phyloP scores from a whole-genome alignment of 768 basidiomycete genomes.

The Baorangia bicolor region DNA sequence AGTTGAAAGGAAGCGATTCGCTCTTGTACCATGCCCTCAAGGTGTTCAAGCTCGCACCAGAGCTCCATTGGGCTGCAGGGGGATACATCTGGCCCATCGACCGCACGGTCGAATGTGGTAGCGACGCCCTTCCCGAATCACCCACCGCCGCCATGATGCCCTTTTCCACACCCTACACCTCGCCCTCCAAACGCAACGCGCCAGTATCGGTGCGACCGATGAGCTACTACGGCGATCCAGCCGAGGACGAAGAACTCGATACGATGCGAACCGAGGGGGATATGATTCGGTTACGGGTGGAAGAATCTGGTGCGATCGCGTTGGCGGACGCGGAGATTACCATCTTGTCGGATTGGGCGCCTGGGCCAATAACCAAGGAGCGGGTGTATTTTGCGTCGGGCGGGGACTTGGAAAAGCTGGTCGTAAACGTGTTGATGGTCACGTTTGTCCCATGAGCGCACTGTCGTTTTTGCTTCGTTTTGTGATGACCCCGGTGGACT shows the following conservation, averaged over 20 bases:
- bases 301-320: conserved; percentile 66
- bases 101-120: conserved; percentile 61
- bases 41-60: conserved; percentile 69
- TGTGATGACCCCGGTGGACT: conserved; percentile 6
- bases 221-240: conserved; percentile 42
- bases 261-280: conserved; percentile 29
- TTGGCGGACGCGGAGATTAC: conserved; percentile 62
- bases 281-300: conserved; percentile 52
- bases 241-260: conserved; percentile 37
- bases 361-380: conserved; percentile 55
- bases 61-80: conserved; percentile 79
- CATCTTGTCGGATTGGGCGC: conserved; percentile 54
- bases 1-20: conserved; percentile 80
- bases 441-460: conserved; percentile 58
- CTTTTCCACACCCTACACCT: conserved; percentile 23
- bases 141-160: conserved; percentile 24
- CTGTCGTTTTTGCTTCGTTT: neutral
- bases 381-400: conserved; percentile 66
- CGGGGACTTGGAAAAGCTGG: conserved; percentile 67
- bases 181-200: conserved; percentile 23
- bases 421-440: conserved; percentile 74
- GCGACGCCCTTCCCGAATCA: conserved; percentile 37
- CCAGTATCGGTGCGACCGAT: conserved; percentile 42
- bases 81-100: conserved; percentile 81
- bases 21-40: conserved; percentile 75